These are phyloP conservation scores for Escallonia rubra DNA, from an alignment of 129 eudicot species.

Conservation along the genomic window DNA sequence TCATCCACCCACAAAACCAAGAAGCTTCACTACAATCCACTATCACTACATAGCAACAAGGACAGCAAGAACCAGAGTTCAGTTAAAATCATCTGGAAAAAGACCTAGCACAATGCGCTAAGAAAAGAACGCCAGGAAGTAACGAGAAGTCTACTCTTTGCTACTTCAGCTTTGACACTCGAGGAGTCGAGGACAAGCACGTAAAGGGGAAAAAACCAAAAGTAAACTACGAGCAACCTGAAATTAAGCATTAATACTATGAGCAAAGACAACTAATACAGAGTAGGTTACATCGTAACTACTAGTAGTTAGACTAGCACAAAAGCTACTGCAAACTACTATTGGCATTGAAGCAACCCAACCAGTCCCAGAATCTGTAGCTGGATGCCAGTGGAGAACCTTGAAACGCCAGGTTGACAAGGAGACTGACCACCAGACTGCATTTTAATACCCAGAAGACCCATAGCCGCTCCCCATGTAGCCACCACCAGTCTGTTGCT, in stretches of 20 bases:
- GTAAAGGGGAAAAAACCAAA: slow-evolving; percentile 1
- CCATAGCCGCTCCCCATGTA: slow-evolving; percentile 35
- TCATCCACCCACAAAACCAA: background rate
- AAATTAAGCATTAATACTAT: slow-evolving; percentile 13
- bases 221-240: slow-evolving; percentile 9
- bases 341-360: slow-evolving; percentile 38
- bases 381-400: slow-evolving; percentile 2
- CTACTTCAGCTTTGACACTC: slow-evolving; percentile 10
- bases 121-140: slow-evolving; percentile 1
- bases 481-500: slow-evolving; percentile 36
- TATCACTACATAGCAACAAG: background rate
- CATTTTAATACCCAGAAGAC: slow-evolving; percentile 41
- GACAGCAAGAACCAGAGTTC: background rate
- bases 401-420: slow-evolving; percentile 11
- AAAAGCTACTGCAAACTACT: slow-evolving; percentile 33
- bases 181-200: slow-evolving; percentile 3
- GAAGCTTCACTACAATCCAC: background rate
- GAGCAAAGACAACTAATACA: slow-evolving; percentile 25
- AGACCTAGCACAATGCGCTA: background rate
- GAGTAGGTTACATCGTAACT: background rate
- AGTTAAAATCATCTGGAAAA: slow-evolving; percentile 6
- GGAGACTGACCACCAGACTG: slow-evolving; percentile 30
- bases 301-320: slow-evolving; percentile 18
- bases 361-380: slow-evolving; percentile 16
- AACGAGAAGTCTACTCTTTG: slow-evolving; percentile 1